Evolutionary conservation across 2,329 filamentous ascomycete genomes (phyloP), one percentile per base, ranked within the genome.

Genomic region (Boeremia exigua): DNA sequence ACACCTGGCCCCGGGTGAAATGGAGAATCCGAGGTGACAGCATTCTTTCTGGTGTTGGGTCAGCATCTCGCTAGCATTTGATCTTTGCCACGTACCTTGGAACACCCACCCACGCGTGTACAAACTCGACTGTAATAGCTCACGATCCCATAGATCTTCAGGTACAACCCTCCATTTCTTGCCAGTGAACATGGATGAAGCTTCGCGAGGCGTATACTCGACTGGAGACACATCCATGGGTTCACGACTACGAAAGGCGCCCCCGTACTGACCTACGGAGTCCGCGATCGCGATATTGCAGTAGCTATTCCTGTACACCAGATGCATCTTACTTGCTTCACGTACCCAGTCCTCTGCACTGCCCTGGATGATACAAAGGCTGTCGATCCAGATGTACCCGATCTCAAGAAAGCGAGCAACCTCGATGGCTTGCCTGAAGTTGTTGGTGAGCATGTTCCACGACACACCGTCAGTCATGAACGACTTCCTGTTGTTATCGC

Each of bases 211-310:
- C 15, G 54, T 17, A 29, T 62, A 70, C n/a, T 30, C 42, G 3
- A 53, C 56, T 1, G 65, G 64, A 5, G 60, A 29, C 11, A 72
- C 44, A 8, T 59, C 52, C 1, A 49, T 9, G 2, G 60, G 53
- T 9, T 61, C 48, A 30, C 70, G 58, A 1, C 39, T 7, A 2
- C 70, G 61, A 42, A 67, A 73, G 2, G 61, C 27, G 0, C 70
- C 70, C 7, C 63, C 59, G 1, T 17, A 34, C n/a, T 58, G 57
- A 34, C 68, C 56, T 1, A 12, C 9, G 0, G 69, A 60, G 43
- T 71, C 69, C 7, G 54, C 66, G 36, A 61, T 55, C 1, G 68
- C 68, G 32, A 74, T 66, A 36, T 73, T 74, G 36, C 68, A 69
- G 17, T 66, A 69, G 12, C 51, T 59, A 29, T 69, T 65, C 1